phyloP scores from a whole-genome alignment of 495 filamentous ascomycete species.

The Jackrogersella minutella region DNA sequence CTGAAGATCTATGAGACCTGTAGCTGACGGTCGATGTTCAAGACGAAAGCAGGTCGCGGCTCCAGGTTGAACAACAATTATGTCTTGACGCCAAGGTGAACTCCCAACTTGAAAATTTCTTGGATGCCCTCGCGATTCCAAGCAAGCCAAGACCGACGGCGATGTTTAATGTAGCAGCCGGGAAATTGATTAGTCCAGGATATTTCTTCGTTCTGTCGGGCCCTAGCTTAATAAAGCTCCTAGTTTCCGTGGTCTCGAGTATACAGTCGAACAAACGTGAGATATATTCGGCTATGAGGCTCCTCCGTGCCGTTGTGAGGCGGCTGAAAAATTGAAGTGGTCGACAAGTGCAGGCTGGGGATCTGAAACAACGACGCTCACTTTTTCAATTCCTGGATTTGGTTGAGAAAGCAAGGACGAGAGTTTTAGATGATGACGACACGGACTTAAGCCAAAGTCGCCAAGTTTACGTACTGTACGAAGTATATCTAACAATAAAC shows the following conservation, averaged over 20 bases:
- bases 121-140: constrained; percentile 4
- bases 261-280: background rate
- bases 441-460: constrained; percentile 20
- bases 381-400: constrained; percentile 16
- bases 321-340: constrained; percentile 19
- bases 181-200: background rate
- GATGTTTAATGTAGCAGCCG: constrained; percentile 7
- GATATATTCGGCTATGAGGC: background rate
- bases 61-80: constrained; percentile 1
- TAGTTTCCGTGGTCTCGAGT: background rate
- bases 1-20: constrained; percentile 12
- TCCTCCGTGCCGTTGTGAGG: constrained; percentile 24
- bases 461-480: constrained; percentile 36
- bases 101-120: constrained; percentile 4
- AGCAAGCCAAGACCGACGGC: constrained; percentile 10
- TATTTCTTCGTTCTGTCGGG: constrained; percentile 5
- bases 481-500: constrained; percentile 37
- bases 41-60: constrained; percentile 9
- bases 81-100: constrained; percentile 6
- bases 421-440: constrained; percentile 39
- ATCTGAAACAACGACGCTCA: constrained; percentile 24
- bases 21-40: constrained; percentile 13
- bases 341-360: constrained; percentile 28
- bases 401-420: constrained; percentile 26
- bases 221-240: background rate